Percentiles rank a stretch among this genome's conserved stretches.
Evolutionary conservation across 805 yeast genomes (phyloP).

Genomic region (Alloascoidea africana): DNA sequence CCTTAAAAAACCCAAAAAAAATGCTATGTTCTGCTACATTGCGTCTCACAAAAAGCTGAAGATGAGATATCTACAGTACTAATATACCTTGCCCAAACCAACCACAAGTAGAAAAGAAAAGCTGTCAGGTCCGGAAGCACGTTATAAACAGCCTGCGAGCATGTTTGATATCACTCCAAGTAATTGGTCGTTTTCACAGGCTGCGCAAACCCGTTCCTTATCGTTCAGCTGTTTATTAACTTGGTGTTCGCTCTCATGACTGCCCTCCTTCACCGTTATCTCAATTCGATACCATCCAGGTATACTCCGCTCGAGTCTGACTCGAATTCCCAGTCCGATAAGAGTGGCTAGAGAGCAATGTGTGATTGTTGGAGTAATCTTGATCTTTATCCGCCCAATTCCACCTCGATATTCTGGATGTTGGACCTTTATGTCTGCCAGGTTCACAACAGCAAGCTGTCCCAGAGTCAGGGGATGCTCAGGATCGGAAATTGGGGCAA

Average conservation of each 20-base stretch:
- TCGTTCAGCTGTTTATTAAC: slow-evolving; percentile 95
- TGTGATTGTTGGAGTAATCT: slow-evolving; percentile 93
- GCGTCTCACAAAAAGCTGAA: too few relatives aligned
- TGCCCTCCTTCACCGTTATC: slow-evolving; percentile 73
- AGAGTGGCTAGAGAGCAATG: slow-evolving; percentile 94
- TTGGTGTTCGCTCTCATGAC: slow-evolving; percentile 91
- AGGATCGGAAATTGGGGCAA: slow-evolving; percentile 84
- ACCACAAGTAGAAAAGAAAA: too few relatives aligned
- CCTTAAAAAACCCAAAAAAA: too few relatives aligned
- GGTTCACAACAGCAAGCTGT: slow-evolving; percentile 83
- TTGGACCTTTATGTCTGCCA: slow-evolving; percentile 60
- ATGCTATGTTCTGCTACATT: too few relatives aligned
- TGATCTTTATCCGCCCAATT: slow-evolving; percentile 35
- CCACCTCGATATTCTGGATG: slow-evolving; percentile 31
- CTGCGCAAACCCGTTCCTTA: slow-evolving; percentile 96
- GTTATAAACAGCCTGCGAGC: slow-evolving; percentile 64
- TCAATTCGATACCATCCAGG: slow-evolving; percentile 74
- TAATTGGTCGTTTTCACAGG: slow-evolving; percentile 92
- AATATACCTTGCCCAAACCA: too few relatives aligned
- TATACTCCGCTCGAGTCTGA: slow-evolving; percentile 74
- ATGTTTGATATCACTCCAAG: slow-evolving; percentile 82
- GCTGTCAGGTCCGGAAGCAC: too few relatives aligned
- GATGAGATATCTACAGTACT: too few relatives aligned
- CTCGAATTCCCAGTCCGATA: slow-evolving; percentile 89
- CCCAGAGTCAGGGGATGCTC: slow-evolving; percentile 95